phyloP scores from a whole-genome alignment of 2,329 filamentous ascomycete genomes.

The Hortaea werneckii region DNA sequence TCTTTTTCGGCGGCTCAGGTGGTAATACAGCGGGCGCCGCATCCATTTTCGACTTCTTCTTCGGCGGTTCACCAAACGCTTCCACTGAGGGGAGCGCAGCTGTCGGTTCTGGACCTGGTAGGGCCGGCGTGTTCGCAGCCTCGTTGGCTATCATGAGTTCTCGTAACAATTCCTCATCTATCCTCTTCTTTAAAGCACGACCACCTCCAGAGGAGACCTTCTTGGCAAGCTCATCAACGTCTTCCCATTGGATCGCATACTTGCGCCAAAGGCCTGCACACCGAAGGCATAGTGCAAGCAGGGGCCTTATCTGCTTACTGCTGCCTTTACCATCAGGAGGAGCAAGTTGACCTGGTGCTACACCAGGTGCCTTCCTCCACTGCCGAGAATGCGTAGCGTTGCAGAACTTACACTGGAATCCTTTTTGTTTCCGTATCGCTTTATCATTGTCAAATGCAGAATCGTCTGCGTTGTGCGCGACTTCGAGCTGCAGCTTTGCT shows the following conservation, averaged over 20 bases:
- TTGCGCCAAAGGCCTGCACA: constrained; percentile 92
- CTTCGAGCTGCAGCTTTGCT: constrained; percentile 76
- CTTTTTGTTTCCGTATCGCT: constrained; percentile 64
- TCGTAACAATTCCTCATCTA: constrained; percentile 85
- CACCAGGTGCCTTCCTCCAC: constrained; percentile 82
- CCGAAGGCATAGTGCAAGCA: constrained; percentile 76
- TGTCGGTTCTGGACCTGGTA: constrained; percentile 10
- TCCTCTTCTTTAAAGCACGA: constrained; percentile 74
- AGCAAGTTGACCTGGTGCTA: constrained; percentile 59
- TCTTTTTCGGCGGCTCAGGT: constrained; percentile 45
- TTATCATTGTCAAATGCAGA: constrained; percentile 92
- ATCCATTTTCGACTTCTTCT: constrained; percentile 51
- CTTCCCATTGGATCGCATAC: constrained; percentile 93
- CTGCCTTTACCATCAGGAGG: constrained; percentile 54
- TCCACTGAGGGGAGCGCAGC: constrained; percentile 16
- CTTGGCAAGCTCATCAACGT: constrained; percentile 80
- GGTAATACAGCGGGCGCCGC: constrained; percentile 2
- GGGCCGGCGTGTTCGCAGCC: constrained; percentile 14
- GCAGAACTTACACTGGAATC: constrained; percentile 93
- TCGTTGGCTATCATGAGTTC: constrained; percentile 60
- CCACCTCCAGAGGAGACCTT: constrained; percentile 76
- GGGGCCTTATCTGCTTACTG: constrained; percentile 56
- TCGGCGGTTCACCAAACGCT: constrained; percentile 40
- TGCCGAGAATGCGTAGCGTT: constrained; percentile 67
- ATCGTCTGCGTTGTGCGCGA: constrained; percentile 86